Percentiles rank a stretch among this genome's conserved stretches.
These are phyloP conservation scores for Erigeron philadelphicus DNA, from an alignment of 140 eudicot species.

Conservation along the genomic window DNA sequence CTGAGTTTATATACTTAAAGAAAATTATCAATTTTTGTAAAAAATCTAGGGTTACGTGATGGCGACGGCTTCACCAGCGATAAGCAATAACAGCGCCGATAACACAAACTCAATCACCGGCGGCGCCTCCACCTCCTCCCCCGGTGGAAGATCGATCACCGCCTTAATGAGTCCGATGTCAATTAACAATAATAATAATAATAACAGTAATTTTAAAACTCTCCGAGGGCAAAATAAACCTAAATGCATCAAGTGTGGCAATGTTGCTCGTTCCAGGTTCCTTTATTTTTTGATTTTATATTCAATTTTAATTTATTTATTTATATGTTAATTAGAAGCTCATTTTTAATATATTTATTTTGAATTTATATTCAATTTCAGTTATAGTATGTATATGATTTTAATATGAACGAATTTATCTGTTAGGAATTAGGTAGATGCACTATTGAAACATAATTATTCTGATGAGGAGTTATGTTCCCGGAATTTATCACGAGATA, in stretches of 20 bases:
- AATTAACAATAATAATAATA: conserved; percentile 14
- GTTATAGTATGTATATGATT: no score
- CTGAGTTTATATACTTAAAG: background rate
- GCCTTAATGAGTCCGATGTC: conserved; percentile 17
- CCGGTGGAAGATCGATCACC: conserved; percentile 26
- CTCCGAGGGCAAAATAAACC: conserved; percentile 93
- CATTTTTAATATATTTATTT: background rate
- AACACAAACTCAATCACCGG: conserved; percentile 27
- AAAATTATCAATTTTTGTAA: background rate
- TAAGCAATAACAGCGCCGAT: conserved; percentile 44
- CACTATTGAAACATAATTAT: no score
- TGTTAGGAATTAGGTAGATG: no score
- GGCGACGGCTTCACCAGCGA: conserved; percentile 55
- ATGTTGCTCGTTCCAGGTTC: conserved; percentile 95
- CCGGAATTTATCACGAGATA: no score
- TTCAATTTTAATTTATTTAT: background rate
- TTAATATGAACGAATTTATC: no score
- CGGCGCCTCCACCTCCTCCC: conserved; percentile 24
- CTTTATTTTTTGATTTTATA: background rate
- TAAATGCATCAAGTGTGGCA: conserved; percentile 89
- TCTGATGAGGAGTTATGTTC: no score
- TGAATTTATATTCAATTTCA: no score
- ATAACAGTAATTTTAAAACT: conserved; percentile 41
- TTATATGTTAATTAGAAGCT: background rate
- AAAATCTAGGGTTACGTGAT: conserved; percentile 19